These are phyloP conservation scores for Phytophthora quininea DNA, from an alignment of 352 stramenopile genomes.

Conservation along the genomic window DNA sequence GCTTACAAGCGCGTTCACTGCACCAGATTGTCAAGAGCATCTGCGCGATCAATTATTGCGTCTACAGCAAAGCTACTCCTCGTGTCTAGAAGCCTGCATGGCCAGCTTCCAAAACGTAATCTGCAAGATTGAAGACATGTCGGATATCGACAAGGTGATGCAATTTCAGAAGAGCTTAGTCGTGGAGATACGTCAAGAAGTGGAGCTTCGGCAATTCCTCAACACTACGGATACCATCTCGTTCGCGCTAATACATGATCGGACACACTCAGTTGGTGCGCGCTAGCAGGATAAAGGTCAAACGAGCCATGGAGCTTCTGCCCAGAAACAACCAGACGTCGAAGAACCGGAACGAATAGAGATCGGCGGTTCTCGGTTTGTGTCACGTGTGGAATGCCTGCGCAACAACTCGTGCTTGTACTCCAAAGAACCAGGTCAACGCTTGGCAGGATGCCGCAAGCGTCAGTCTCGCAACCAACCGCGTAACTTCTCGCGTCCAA, in stretches of 20 bases:
- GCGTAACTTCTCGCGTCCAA: not conserved
- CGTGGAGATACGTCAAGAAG: conserved; percentile 12
- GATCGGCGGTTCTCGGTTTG: conserved; percentile 1
- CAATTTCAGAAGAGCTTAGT: conserved; percentile 18
- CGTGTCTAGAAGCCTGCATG: conserved; percentile 12
- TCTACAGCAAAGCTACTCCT: conserved; percentile 8
- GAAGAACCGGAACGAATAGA: conserved; percentile 9
- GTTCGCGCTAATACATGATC: conserved; percentile 14
- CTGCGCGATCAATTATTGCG: conserved; percentile 4
- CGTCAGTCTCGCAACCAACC: not conserved
- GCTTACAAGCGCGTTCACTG: conserved; percentile 13
- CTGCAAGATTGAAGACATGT: conserved; percentile 14
- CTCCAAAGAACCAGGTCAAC: conserved; percentile 9
- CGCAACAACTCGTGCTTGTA: conserved; percentile 1
- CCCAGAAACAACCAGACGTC: not conserved
- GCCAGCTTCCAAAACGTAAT: conserved; percentile 4
- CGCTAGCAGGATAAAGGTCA: not conserved
- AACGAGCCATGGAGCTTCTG: not conserved
- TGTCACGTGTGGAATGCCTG: conserved; percentile 6
- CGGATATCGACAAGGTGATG: conserved; percentile 17
- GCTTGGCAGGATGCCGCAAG: not conserved
- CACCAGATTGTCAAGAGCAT: conserved; percentile 14
- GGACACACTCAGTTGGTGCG: conserved; percentile 3
- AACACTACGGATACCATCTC: conserved; percentile 5
- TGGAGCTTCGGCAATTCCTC: conserved; percentile 15